Conservation (phyloP, 2,329 filamentous ascomycete genomes). For the Davidsoniella eucalypti region DNA sequence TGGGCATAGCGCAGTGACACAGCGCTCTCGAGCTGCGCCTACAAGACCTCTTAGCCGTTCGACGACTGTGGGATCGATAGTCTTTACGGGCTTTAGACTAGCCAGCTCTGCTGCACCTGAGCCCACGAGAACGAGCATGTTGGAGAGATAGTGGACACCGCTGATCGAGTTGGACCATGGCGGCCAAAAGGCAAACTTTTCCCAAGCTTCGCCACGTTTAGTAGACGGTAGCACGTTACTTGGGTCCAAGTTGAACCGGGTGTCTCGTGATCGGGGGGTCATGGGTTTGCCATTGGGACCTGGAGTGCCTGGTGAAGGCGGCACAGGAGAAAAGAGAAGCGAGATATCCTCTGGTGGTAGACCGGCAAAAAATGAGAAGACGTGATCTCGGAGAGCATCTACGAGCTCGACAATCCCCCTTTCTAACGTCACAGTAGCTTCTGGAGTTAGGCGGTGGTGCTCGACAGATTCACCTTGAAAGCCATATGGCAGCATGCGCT, state of each 20-base stretch:
- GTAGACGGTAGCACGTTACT: constrained; percentile 64
- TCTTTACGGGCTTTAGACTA: constrained; percentile 48
- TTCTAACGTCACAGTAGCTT: constrained; percentile 55
- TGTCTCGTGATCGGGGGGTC: constrained; percentile 46
- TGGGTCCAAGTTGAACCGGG: constrained; percentile 64
- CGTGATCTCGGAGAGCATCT: constrained; percentile 61
- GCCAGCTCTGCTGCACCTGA: constrained; percentile 76
- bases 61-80: constrained; percentile 36
- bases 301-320: constrained; percentile 45
- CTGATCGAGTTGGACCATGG: constrained; percentile 83
- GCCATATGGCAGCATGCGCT: constrained; percentile 61
- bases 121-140: constrained; percentile 68
- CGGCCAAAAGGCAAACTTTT: constrained; percentile 91
- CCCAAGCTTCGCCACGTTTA: constrained; percentile 70
- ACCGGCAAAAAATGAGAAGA: constrained; percentile 71
- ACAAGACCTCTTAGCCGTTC: constrained; percentile 66
- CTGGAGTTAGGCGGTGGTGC: constrained; percentile 63
- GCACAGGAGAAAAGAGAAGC: constrained; percentile 65
- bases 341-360: constrained; percentile 85
- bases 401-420: constrained; percentile 71
- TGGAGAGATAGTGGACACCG: constrained; percentile 77
- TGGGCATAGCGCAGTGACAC: constrained; percentile 67
- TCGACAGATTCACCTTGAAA: constrained; percentile 65
- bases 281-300: constrained; percentile 31
- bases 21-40: constrained; percentile 64